Conservation (phyloP, 2,329 filamentous ascomycete species). For the Trichoderma semiorbis region DNA sequence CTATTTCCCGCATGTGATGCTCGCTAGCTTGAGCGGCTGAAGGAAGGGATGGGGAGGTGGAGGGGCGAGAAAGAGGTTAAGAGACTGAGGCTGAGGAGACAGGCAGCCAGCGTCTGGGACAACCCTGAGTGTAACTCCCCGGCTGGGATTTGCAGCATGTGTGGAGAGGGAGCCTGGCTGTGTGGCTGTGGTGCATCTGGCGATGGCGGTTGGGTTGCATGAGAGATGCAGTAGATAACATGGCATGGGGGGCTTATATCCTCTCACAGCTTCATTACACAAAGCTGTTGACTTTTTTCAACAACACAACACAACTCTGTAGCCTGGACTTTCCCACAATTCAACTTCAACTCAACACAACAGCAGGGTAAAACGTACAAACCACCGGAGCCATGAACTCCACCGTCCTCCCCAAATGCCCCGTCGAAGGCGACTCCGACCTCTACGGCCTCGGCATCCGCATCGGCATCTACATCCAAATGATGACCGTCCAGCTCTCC, state of each 20-base stretch:
- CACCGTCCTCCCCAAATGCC: conserved; percentile 13
- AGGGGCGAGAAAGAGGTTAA: not conserved
- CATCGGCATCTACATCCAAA: conserved; percentile 29
- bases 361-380: not conserved
- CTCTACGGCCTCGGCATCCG: conserved; percentile 30
- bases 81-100: conserved; percentile 10
- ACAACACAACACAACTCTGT: not conserved
- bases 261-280: not conserved
- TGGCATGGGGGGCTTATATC: not conserved
- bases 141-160: not conserved
- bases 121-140: not conserved
- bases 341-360: not conserved
- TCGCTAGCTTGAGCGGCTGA: not conserved
- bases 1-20: not conserved
- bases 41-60: not conserved
- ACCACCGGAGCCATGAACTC: not conserved
- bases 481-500: conserved; percentile 26
- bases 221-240: not conserved
- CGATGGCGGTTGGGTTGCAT: not conserved
- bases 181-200: not conserved
- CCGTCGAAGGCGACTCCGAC: conserved; percentile 24
- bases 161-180: not conserved
- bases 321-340: not conserved
- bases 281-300: not conserved
- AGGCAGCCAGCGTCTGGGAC: not conserved